Conservation (phyloP, 2,329 filamentous ascomycete species). For the Talaromyces sp. region DNA sequence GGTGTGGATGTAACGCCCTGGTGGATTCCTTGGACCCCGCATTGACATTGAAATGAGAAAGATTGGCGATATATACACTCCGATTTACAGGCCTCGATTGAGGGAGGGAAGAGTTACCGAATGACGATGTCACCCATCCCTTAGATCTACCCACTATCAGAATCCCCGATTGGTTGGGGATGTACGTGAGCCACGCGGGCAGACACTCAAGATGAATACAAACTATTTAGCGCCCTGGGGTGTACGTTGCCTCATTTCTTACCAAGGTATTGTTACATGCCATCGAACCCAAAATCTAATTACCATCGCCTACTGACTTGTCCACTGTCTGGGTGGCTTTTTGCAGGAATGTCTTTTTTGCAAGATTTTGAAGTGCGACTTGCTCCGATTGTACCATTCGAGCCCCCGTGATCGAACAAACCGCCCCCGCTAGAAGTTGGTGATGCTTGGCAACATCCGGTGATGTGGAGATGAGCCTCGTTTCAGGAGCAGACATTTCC, state of each 20-base stretch:
- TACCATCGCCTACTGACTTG: too few species aligned
- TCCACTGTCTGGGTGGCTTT: too few species aligned
- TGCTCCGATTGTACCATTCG: not conserved
- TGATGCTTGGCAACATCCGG: not conserved
- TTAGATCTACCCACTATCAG: not conserved
- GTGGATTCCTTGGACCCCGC: too few species aligned
- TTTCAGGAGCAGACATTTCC: not conserved
- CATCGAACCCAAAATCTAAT: too few species aligned
- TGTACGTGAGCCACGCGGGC: not conserved
- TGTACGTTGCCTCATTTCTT: not conserved
- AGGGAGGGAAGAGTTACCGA: not conserved
- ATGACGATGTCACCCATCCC: constrained; percentile 17
- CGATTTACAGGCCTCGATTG: constrained; percentile 1
- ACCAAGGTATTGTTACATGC: too few species aligned
- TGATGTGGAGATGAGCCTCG: not conserved
- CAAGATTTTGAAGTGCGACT: not conserved
- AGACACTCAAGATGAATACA: not conserved
- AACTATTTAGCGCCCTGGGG: not conserved
- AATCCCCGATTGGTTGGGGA: constrained; percentile 5
- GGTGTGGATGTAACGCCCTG: not conserved
- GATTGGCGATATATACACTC: constrained; percentile 9
- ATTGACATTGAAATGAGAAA: too few species aligned
- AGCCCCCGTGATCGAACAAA: not conserved
- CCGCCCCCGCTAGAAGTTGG: not conserved
- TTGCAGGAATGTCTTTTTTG: not conserved